Evolutionary conservation across 768 basidiomycete genomes (phyloP), one percentile per base, ranked within the genome.

Genomic region (Calocybe gangraenosa): DNA sequence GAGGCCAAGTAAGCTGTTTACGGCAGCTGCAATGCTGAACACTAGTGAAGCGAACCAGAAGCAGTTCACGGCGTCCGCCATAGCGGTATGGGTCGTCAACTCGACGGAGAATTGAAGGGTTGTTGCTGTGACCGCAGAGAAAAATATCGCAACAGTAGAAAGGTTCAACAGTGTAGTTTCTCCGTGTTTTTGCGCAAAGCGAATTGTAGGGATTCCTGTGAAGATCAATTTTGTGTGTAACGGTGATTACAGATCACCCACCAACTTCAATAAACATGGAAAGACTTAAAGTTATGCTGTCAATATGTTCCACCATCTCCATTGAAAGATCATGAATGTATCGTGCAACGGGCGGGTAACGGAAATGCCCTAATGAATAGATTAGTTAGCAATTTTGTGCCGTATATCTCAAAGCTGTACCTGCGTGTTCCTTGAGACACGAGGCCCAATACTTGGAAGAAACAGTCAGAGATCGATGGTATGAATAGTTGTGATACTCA

Each of bases 21-120:
- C 85, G 17, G 85, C 84, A 2, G 85, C 81, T 18, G 76, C 83
- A 47, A 87, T 86, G 50, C 81, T 84, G 65, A 88, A 87, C 3
- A 88, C 84, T 44, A 88, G 61, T 7, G 82, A 85, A 2, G 77
- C 73, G 54, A 87, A 87, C 84, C 85, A 87, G 53, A 87, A 82
- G 32, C 68, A 70, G 57, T 87, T 88, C 36, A 87, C 84, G 0
- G 76, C 70, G 50, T 77, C 71, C 1, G 73, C 62, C 17, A 76
- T 48, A 0, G 59, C 40, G 0, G 57, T 68, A 9, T 57, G 53
- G 2, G 55, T 46, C 4, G 55, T 46, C 4, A 75, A 58, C 31
- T 68, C 63, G 52, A 72, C 83, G 2, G 84, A 84, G 56, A 81
- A 84, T 56, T 87, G 84, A 52, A 86, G 61, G 1, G 82, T 83